Evolutionary conservation across 768 basidiomycete species (phyloP).

Genomic region (Xanthoconium purpureum): DNA sequence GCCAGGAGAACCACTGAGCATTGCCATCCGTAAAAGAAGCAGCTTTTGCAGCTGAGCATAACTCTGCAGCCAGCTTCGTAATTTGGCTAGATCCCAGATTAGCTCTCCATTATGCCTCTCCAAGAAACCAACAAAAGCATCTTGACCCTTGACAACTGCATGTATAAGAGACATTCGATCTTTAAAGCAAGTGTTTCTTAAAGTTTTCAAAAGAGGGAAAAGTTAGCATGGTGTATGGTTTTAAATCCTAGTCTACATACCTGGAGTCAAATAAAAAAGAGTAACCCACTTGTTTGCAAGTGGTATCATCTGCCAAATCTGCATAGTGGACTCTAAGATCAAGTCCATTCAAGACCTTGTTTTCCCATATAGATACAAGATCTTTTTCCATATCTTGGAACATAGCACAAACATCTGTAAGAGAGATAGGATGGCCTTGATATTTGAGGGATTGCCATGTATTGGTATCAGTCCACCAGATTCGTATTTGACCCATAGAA

Average conservation of each 20-base stretch:
- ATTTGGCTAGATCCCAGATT: neutral
- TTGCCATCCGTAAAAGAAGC: neutral
- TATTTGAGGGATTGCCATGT: neutral
- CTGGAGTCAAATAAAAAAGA: neutral
- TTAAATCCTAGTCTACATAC: too few relatives aligned
- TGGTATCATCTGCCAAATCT: slow-evolving; percentile 18
- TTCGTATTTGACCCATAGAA: neutral
- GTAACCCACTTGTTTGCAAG: neutral
- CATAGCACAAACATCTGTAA: neutral
- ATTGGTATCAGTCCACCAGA: slow-evolving; percentile 3
- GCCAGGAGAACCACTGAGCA: slow-evolving; percentile 15
- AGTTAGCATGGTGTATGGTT: too few relatives aligned
- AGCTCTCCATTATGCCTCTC: rapidly evolving
- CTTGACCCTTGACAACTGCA: neutral
- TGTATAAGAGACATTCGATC: neutral
- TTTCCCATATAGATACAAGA: slow-evolving; percentile 1
- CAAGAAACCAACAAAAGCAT: neutral
- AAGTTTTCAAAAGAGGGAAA: too few relatives aligned
- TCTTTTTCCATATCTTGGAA: neutral
- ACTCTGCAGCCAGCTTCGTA: neutral
- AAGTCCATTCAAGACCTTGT: slow-evolving; percentile 12
- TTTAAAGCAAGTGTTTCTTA: too few relatives aligned
- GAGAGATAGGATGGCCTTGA: neutral
- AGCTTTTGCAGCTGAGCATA: slow-evolving; percentile 10
- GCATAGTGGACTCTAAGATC: slow-evolving; percentile 8